A percentile compares a stretch with the other conserved stretches of the same genome.
These are phyloP conservation scores for Glaciozyma martinii DNA, from an alignment of 768 basidiomycete genomes.

Conservation along the genomic window DNA sequence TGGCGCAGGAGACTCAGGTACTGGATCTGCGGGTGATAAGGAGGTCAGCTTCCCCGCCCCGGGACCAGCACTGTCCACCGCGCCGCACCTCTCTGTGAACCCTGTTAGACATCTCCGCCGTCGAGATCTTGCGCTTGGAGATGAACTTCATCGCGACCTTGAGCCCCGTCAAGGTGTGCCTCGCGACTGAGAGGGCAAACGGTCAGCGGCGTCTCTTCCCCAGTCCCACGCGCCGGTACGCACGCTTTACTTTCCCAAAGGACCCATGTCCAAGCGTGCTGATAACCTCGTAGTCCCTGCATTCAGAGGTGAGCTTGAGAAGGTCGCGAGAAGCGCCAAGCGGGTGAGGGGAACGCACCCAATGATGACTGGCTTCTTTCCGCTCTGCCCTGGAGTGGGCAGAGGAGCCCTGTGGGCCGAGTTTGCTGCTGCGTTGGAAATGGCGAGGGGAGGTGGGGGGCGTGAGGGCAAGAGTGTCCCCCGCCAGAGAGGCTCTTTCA, in stretches of 20 bases:
- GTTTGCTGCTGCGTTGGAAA: no score
- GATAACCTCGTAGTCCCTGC: slow-evolving; percentile 30
- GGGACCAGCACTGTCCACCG: not conserved
- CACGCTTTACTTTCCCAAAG: slow-evolving; percentile 98
- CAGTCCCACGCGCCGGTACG: slow-evolving; percentile 39
- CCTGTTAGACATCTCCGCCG: slow-evolving; percentile 80
- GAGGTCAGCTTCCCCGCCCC: not conserved
- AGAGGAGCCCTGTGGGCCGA: slow-evolving; percentile 19
- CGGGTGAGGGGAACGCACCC: slow-evolving; percentile 10
- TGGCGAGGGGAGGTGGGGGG: no score
- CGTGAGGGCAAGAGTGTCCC: no score
- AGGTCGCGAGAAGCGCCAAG: not conserved
- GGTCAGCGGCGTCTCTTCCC: not conserved
- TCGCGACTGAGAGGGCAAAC: slow-evolving; percentile 57
- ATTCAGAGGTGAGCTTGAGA: not conserved
- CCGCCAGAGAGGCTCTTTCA: no score
- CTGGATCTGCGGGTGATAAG: slow-evolving; percentile 51
- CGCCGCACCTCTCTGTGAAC: slow-evolving; percentile 63
- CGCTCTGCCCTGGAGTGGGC: slow-evolving; percentile 10
- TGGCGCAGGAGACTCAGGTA: slow-evolving; percentile 91
- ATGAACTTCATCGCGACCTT: slow-evolving; percentile 97
- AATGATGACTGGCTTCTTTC: slow-evolving; percentile 3
- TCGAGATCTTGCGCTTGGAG: slow-evolving; percentile 83
- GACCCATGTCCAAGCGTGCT: slow-evolving; percentile 88
- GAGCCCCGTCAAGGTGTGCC: slow-evolving; percentile 87